Evolutionary conservation across 2,329 filamentous ascomycete species (phyloP).

Genomic region (Monilinia fructigena): DNA sequence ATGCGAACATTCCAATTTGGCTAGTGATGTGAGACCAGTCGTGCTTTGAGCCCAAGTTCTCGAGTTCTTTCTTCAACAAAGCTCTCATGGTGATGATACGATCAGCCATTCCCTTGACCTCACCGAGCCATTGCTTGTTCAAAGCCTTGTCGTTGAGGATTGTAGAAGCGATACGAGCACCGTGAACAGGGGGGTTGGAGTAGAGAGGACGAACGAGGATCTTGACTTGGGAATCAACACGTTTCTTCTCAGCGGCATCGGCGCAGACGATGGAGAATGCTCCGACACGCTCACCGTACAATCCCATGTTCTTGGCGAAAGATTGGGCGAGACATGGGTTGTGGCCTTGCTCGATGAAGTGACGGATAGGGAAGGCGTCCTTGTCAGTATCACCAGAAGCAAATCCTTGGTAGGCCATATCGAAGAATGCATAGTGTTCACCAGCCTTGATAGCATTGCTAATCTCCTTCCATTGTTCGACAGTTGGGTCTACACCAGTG

Average conservation of each 20-base stretch:
- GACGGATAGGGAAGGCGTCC: conserved; percentile 88
- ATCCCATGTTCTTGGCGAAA: conserved; percentile 99
- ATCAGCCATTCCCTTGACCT: conserved; percentile 98
- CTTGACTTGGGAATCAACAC: conserved; percentile 96
- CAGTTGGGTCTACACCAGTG: conserved; percentile 89
- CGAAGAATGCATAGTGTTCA: conserved; percentile 93
- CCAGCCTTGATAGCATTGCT: conserved; percentile 81
- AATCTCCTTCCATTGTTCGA: conserved; percentile 90
- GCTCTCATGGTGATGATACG: conserved; percentile 98
- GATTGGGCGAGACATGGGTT: conserved; percentile 85
- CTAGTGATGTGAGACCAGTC: conserved; percentile 99
- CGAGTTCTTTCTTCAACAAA: conserved; percentile 89
- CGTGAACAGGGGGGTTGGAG: conserved; percentile 97
- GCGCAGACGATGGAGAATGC: conserved; percentile 91
- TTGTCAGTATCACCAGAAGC: conserved; percentile 87
- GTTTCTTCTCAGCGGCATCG: conserved; percentile 87
- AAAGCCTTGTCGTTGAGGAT: conserved; percentile 84
- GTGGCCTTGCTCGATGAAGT: conserved; percentile 93
- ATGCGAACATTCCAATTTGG: conserved; percentile 99
- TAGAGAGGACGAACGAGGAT: conserved; percentile 95
- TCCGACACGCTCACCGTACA: conserved; percentile 97
- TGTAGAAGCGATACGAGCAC: conserved; percentile 87
- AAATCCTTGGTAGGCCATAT: conserved; percentile 99
- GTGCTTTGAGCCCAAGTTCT: conserved; percentile 91
- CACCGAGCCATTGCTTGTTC: conserved; percentile 90